Base-by-base conservation (phyloP, 352 stramenopile genomes). In the Globisporangium nagaii region DNA sequence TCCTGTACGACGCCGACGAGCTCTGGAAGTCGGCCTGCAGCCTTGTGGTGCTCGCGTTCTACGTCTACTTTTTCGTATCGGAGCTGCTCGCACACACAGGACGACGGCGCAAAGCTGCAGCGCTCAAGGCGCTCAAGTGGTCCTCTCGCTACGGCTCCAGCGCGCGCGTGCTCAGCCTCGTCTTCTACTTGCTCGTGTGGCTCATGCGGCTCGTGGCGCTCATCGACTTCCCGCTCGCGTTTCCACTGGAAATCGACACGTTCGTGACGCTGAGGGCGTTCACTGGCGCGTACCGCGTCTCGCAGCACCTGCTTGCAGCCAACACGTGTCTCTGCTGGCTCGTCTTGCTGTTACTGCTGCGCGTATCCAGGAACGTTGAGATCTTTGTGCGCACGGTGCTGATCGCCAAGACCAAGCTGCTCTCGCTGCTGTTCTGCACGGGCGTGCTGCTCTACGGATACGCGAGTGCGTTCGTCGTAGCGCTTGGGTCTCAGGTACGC, bases 271-370 rank as follows among this genome's bases (percentile, higher is more conserved):
- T 82, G 7, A 62, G 71, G 2, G 63, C 65, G 13, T 85, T 71
- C 53, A 52, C 65, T 12, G 58, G 76, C 37, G 63, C 69, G 8
- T 74, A 65, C 46, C 63, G 56, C 22, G n/a, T 75, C 41, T 65
- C 70, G 17, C 67, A 79, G 36, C 47, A 68, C 27, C 41, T 79
- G 11, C 41, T 78, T 5, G 62, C 62, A 15, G 54, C 64, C 28
- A 71, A 73, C 42, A 65, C 69, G 13, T 83, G 69, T 30, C 37
- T 85, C 9, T 71, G 62, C 25, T 82, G 71, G 63, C 56, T 77
- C 20, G 60, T 75, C 28, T 46, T 83, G 22, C 10, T 81, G 13
- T 48, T 85, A 15, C 62, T 75, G 40, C 42, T 85, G 4, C 62
- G 71, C 27, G 60, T 83, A 10, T 52, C 73, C 12, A 53, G 44